Evolutionary conservation across 352 stramenopile species (phyloP).

Genomic region (Pythium dissotocum): DNA sequence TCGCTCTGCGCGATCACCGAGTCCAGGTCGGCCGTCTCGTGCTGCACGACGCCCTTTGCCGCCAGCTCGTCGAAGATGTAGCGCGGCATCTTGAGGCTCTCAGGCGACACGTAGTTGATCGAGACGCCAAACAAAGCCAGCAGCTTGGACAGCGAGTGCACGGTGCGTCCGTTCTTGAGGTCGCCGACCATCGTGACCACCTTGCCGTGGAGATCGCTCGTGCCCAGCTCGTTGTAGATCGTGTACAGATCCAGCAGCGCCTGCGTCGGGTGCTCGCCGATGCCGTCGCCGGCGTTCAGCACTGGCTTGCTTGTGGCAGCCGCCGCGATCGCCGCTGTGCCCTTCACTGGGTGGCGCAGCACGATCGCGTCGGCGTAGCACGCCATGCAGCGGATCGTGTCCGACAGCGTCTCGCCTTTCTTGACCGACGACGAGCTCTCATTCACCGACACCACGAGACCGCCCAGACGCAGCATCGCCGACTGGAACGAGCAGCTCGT

Average conservation of each 20-base stretch:
- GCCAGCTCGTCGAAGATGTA: slow-evolving; percentile 80
- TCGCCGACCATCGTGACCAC: slow-evolving; percentile 97
- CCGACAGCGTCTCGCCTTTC: slow-evolving; percentile 98
- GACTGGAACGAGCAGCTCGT: slow-evolving; percentile 98
- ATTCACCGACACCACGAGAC: slow-evolving; percentile 94
- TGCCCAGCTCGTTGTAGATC: slow-evolving; percentile 90
- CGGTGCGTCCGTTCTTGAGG: slow-evolving; percentile 98
- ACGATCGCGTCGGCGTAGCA: slow-evolving; percentile 97
- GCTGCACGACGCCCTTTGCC: slow-evolving; percentile 78
- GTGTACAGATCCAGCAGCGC: slow-evolving; percentile 99
- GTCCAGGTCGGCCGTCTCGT: slow-evolving; percentile 83
- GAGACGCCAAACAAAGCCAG: slow-evolving; percentile 90
- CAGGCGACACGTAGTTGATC: slow-evolving; percentile 93
- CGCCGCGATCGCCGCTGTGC: slow-evolving; percentile 78
- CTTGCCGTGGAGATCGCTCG: slow-evolving; percentile 73
- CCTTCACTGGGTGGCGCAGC: slow-evolving; percentile 93
- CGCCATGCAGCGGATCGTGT: slow-evolving; percentile 96
- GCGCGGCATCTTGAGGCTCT: slow-evolving; percentile 83
- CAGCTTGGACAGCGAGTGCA: slow-evolving; percentile 97
- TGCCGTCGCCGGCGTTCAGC: slow-evolving; percentile 95
- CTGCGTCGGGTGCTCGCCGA: slow-evolving; percentile 98
- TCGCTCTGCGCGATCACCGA: slow-evolving; percentile 91
- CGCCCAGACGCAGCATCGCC: slow-evolving; percentile 96
- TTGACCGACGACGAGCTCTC: slow-evolving; percentile 94
- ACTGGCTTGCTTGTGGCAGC: slow-evolving; percentile 89